A percentile compares a stretch with the other conserved stretches of the same genome.
These are phyloP conservation scores for Mycena belliarum DNA, from an alignment of 768 basidiomycete species.

Conservation along the genomic window DNA sequence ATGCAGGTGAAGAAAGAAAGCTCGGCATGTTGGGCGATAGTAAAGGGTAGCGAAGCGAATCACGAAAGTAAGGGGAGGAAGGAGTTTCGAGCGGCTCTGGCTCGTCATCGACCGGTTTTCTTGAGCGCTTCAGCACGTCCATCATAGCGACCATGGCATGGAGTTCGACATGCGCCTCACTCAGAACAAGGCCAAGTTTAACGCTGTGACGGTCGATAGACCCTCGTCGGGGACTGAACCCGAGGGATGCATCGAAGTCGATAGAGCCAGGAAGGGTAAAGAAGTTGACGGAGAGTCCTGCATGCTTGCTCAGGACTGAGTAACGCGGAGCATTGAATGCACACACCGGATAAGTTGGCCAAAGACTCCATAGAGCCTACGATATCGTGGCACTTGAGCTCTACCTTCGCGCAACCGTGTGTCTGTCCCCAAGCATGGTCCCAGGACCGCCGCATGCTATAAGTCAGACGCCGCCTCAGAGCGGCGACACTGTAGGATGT, in stretches of 20 bases:
- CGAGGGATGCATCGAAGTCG: conserved; percentile 16
- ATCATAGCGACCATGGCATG: conserved; percentile 9
- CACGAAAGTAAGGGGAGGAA: conserved; percentile 5
- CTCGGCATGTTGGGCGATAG: conserved; percentile 26
- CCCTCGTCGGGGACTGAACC: conserved; percentile 17
- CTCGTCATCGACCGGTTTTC: neutral
- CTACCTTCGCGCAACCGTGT: conserved; percentile 55
- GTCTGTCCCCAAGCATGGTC: conserved; percentile 69
- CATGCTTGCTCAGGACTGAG: neutral
- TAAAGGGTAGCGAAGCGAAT: conserved; percentile 12
- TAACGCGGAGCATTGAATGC: conserved; percentile 15
- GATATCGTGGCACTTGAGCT: conserved; percentile 50
- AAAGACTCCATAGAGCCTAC: conserved; percentile 40
- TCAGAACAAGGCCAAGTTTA: conserved; percentile 6
- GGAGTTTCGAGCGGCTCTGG: conserved; percentile 5
- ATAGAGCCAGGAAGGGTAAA: conserved; percentile 20
- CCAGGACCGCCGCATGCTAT: conserved; percentile 64
- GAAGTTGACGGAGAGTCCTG: conserved; percentile 10
- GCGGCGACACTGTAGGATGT: conserved; percentile 52
- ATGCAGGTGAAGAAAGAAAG: conserved; percentile 24
- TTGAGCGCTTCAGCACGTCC: conserved; percentile 11
- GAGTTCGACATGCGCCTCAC: conserved; percentile 17
- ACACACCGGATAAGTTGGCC: conserved; percentile 31
- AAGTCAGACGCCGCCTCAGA: conserved; percentile 63
- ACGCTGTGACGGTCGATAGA: conserved; percentile 20